phyloP scores from a whole-genome alignment of 495 filamentous ascomycete genomes.

The Penicillium flavigenum region DNA sequence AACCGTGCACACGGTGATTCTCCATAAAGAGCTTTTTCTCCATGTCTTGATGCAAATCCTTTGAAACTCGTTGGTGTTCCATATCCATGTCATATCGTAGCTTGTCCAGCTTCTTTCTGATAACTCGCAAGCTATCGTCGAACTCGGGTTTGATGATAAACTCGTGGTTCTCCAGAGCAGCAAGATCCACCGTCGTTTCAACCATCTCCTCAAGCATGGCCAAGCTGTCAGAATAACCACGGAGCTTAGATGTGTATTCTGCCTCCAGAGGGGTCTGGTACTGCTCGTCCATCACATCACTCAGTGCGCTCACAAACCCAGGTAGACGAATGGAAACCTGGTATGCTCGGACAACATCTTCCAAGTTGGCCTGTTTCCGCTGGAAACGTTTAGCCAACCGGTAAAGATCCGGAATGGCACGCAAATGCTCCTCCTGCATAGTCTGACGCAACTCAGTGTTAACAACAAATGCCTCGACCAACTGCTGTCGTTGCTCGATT shows the following conservation, averaged over 20 bases:
- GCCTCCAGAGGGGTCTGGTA: conserved; percentile 85
- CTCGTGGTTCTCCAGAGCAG: conserved; percentile 94
- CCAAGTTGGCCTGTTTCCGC: conserved; percentile 81
- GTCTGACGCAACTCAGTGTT: conserved; percentile 94
- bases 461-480: conserved; percentile 92
- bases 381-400: conserved; percentile 93
- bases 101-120: conserved; percentile 88
- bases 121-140: conserved; percentile 81
- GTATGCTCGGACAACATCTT: conserved; percentile 94
- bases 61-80: conserved; percentile 74
- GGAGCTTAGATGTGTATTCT: conserved; percentile 83
- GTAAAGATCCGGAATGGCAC: conserved; percentile 92
- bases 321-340: conserved; percentile 91
- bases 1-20: conserved; percentile 92
- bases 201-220: conserved; percentile 95
- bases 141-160: conserved; percentile 99
- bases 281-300: conserved; percentile 91
- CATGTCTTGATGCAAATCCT: conserved; percentile 85
- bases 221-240: conserved; percentile 72
- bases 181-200: conserved; percentile 95
- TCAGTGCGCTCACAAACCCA: conserved; percentile 82
- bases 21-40: conserved; percentile 99
- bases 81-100: conserved; percentile 76
- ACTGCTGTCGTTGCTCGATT: conserved; percentile 87
- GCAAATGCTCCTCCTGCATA: conserved; percentile 96